Percentiles rank a stretch among this genome's conserved stretches.
These are phyloP conservation scores for Candida easanensis DNA, from an alignment of 805 yeast genomes.

Conservation along the genomic window DNA sequence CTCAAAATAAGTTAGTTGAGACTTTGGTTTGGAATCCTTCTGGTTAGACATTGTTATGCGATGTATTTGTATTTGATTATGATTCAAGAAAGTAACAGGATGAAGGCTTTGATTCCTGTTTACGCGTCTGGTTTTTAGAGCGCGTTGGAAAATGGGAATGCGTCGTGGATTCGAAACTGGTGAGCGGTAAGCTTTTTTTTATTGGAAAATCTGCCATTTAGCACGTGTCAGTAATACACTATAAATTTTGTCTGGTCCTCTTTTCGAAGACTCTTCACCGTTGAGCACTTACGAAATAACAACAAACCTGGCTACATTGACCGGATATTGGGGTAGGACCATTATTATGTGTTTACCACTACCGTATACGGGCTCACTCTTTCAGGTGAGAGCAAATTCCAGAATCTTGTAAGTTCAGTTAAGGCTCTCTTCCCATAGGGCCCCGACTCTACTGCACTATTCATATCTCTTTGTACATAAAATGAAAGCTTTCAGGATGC, in stretches of 20 bases:
- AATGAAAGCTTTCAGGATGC: too few species aligned
- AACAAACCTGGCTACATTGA: constrained; percentile 19
- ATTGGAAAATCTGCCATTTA: neutral
- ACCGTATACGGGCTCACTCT: constrained; percentile 18
- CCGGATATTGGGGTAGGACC: constrained; percentile 5
- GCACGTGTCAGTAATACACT: neutral
- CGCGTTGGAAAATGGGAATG: neutral
- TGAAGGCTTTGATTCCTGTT: neutral
- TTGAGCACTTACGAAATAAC: neutral
- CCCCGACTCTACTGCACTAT: constrained; percentile 21
- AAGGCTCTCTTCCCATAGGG: constrained; percentile 12
- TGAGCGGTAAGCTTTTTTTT: too few species aligned
- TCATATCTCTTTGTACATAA: constrained; percentile 10
- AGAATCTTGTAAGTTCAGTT: constrained; percentile 23
- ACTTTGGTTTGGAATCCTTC: constrained; percentile 8
- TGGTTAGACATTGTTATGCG: constrained; percentile 2
- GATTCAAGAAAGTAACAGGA: too few species aligned
- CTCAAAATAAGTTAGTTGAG: constrained; percentile 43
- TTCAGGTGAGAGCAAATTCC: constrained; percentile 18
- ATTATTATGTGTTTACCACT: neutral
- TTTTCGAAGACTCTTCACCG: neutral
- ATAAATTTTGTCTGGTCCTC: neutral
- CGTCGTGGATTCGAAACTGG: too few species aligned
- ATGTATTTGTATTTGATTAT: neutral
- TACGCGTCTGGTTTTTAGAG: neutral